Conservation (phyloP, 1,139 yeast genomes). For the Lodderomyces pseudojiufengensis region DNA sequence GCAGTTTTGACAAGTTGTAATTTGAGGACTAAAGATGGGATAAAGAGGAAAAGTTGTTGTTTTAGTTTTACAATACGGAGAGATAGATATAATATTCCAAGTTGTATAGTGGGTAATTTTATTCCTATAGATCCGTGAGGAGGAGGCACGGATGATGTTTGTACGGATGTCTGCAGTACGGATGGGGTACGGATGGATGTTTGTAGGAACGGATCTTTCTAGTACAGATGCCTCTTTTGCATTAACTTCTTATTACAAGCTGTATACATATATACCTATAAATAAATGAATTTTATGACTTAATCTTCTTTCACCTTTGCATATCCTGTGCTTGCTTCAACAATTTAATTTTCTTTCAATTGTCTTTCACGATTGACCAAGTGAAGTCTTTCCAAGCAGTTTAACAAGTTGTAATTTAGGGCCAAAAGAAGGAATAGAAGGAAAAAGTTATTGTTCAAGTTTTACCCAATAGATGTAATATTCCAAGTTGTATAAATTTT, state of each 20-base stretch:
- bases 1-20: conserved; percentile 93
- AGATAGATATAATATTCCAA: conserved; percentile 91
- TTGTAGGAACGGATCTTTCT: too few relatives aligned
- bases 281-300: conserved; percentile 10
- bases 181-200: too few relatives aligned
- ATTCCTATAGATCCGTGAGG: conserved; percentile 76
- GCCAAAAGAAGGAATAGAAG: conserved; percentile 76
- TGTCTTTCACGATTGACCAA: conserved; percentile 87
- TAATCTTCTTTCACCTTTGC: conserved; percentile 40
- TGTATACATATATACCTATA: too few relatives aligned
- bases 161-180: too few relatives aligned
- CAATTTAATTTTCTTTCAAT: conserved; percentile 60
- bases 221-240: too few relatives aligned
- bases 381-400: conserved; percentile 80
- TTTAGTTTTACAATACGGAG: conserved; percentile 92
- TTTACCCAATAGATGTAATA: conserved; percentile 90
- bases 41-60: conserved; percentile 81
- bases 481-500: conserved; percentile 94
- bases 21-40: conserved; percentile 78
- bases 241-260: too few relatives aligned
- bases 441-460: conserved; percentile 88
- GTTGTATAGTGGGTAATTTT: conserved; percentile 94
- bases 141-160: too few relatives aligned
- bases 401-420: conserved; percentile 86
- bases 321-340: conserved; percentile 65